Base-by-base conservation (phyloP, 176 grass and related monocot species). In the Oryza brachyantha region DNA sequence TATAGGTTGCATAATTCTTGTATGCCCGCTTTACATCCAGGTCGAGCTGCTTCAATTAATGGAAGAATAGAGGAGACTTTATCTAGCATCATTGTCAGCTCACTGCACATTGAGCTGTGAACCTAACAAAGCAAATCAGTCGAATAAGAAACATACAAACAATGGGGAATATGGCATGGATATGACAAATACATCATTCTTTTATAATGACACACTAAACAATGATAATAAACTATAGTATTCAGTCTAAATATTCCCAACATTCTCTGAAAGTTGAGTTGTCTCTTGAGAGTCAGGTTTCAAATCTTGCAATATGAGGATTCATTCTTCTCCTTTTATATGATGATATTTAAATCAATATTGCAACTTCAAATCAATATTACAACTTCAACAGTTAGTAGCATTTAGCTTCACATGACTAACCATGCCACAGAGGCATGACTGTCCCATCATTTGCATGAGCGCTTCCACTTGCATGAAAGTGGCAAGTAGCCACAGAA, bases 1-100 rank as follows among this genome's bases (percentile, higher is more conserved):
- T 93, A 93, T 73, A 99, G 72, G 68, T 77, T 92, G 77, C 96
- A 99, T 54, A 99, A 71, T 70, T 92, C 92, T 54, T 93, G 90
- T 70, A 99, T 99, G 54, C 96, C 96, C 27, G 81, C 79, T 85
- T 62, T 93, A 71, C 66, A 73, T 83, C 96, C 96, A 54, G 96
- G 96, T 45, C 84, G 87, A 57, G 92, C 88, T 57, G 90, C 89
- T 80, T 99, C 96, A 77, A 95, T 99, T 73, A 81, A 85, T 2
- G 96, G 96, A 79, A 99, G 90, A 84, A 99, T 90, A 61, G 81
- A 87, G 66, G 76, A 68, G 21, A 95, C 68, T 80, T 67, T 99
- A 68, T 99, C 86, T 73, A 99, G 65, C 69, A 99, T 82, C 76
- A 91, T 88, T 83, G 66, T 89, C 78, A 99, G 83, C 57, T 90